Conservation (phyloP, 139 green algal genomes). For the Chlorella ohadii region DNA sequence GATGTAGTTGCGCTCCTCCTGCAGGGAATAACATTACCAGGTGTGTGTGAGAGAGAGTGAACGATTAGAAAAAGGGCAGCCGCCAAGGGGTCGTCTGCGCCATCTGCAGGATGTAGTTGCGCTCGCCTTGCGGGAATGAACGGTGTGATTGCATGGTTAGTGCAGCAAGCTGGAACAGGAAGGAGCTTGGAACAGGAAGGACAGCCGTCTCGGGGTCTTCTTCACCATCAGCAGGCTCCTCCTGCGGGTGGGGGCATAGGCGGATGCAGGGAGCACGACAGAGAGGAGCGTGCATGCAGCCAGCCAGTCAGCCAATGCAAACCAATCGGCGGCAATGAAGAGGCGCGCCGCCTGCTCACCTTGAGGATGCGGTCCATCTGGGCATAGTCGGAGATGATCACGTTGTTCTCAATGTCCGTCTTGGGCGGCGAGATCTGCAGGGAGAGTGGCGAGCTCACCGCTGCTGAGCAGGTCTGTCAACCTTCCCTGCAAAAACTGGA, state of each 20-base stretch:
- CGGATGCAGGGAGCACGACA: too few relatives aligned
- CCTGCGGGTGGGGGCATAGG: too few relatives aligned
- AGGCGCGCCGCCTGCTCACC: neutral
- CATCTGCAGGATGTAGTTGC: conserved; percentile 98
- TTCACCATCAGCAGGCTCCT: too few relatives aligned
- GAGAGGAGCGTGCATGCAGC: too few relatives aligned
- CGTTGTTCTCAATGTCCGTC: conserved; percentile 98
- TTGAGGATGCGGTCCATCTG: conserved; percentile 70
- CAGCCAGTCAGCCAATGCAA: too few relatives aligned
- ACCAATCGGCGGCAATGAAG: too few relatives aligned
- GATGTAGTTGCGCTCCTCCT: conserved; percentile 99
- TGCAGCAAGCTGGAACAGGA: too few relatives aligned
- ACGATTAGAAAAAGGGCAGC: neutral
- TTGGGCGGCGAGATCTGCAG: conserved; percentile 98
- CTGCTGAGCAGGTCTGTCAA: too few relatives aligned
- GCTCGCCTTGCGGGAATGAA: conserved; percentile 82
- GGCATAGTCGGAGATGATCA: conserved; percentile 77
- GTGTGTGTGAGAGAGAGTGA: neutral
- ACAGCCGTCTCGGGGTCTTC: too few relatives aligned
- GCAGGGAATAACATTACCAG: conserved; percentile 40
- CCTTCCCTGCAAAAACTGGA: too few relatives aligned
- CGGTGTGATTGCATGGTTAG: neutral
- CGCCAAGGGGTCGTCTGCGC: conserved; percentile 92
- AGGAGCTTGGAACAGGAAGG: too few relatives aligned
- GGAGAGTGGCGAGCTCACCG: too few relatives aligned